Base-by-base conservation (phyloP, 805 yeast species). In the Schwanniomyces polymorphus region DNA sequence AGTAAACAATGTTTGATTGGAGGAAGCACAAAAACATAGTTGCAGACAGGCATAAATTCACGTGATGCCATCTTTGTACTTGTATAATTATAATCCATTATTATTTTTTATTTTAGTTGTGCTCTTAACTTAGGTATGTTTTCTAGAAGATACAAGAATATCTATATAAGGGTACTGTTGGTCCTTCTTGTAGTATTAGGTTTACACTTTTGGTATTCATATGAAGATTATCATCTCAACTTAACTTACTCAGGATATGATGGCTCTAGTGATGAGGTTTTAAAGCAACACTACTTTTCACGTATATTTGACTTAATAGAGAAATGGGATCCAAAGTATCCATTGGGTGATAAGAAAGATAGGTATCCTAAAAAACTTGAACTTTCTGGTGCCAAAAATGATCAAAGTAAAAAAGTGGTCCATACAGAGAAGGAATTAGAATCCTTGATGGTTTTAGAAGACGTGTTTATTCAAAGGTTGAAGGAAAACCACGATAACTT, bases 401-500 rank as follows among this genome's bases (percentile, higher is more conserved):
- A 37, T 21, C 25, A 23, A 37, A 23, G 27, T 23, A 5, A 7
- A 31, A 29, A n/a, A 10, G 27, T 27, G 8, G n/a, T 41, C 14
- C 21, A 23, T 25, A 21, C 38, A 4, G 34, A 29, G 16, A 28
- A 33, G 18, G 44, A 17, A 8, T 41, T 41, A 17, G 10, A 7
- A 4, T 21, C 29, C 7, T 31, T 17, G 27, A 29, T 17, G 21
- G 9, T 23, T 11, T 23, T 41, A 18, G n/a, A 23, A 12, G 38
- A 41, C 7, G 38, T 23, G 4, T 14, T 31, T 23, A 12, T 23
- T 31, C 26, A 25, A 14, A 26, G 12, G 17, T 10, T 17, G n/a
- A 41, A 18, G 5, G n/a, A 38, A 10, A 60, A 61, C 26, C 72
- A 67, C 46, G 27, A 47, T 3, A 42, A 47, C 3, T 52, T 64